phyloP scores from a whole-genome alignment of 192 early-diverging fungal species.

The Borealophlyctis nickersoniae region DNA sequence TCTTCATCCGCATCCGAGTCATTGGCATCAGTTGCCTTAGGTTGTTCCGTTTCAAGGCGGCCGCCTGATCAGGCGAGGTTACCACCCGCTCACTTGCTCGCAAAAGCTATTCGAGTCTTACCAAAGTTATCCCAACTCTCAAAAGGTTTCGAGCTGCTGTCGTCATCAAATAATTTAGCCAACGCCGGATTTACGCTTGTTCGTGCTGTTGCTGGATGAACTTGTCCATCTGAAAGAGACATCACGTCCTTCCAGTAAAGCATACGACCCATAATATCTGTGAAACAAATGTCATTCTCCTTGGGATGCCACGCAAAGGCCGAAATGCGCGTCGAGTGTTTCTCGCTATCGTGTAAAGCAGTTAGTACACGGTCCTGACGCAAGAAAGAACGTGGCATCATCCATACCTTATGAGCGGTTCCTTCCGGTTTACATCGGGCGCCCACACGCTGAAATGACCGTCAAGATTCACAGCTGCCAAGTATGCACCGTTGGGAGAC shows the following conservation, averaged over 20 bases:
- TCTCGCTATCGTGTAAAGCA: slow-evolving; percentile 3
- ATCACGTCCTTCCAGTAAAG: slow-evolving; percentile 16
- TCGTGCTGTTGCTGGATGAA: not conserved
- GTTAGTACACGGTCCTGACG: not conserved
- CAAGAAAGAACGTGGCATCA: not conserved
- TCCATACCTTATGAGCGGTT: slow-evolving; percentile 10
- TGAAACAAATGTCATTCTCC: slow-evolving; percentile 15
- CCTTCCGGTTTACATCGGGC: slow-evolving; percentile 6
- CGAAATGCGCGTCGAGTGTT: slow-evolving; percentile 7
- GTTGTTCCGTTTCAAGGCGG: slow-evolving; percentile 32
- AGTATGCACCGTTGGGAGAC: slow-evolving; percentile 63
- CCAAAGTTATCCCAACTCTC: no score
- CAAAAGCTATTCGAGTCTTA: no score
- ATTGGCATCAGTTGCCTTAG: not conserved
- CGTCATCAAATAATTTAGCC: slow-evolving; percentile 37
- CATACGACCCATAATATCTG: slow-evolving; percentile 7
- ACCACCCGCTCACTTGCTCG: no score
- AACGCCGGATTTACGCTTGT: not conserved
- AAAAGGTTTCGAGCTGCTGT: no score
- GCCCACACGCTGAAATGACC: slow-evolving; percentile 67
- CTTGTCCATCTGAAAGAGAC: not conserved
- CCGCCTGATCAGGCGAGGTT: no score
- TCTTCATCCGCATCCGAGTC: slow-evolving; percentile 44
- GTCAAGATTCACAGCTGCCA: slow-evolving; percentile 47
- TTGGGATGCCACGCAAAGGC: slow-evolving; percentile 30